Percentiles rank a stretch among this genome's conserved stretches.
Conservation (phyloP, 805 yeast species). For the Saccharomycopsis sp. region DNA sequence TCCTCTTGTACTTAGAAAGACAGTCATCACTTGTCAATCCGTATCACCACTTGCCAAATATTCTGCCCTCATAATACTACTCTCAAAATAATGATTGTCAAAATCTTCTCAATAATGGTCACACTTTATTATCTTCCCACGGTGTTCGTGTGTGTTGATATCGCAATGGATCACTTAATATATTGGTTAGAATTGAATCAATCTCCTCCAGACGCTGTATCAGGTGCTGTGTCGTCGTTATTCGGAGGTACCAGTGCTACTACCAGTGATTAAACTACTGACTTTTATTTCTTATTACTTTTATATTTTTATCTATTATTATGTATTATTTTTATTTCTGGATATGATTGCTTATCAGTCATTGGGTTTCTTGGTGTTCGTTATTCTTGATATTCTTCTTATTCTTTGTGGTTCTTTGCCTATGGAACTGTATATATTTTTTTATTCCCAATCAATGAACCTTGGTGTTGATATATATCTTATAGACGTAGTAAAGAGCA, state of each 20-base stretch:
- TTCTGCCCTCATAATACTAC: not conserved
- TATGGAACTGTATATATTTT: not conserved
- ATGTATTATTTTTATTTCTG: not conserved
- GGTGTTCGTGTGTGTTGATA: constrained; percentile 8
- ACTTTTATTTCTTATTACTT: not conserved
- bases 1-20: too few relatives aligned
- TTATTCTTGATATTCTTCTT: too few relatives aligned
- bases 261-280: not conserved
- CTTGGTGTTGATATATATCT: too few relatives aligned
- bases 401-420: not conserved
- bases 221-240: not conserved
- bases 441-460: not conserved
- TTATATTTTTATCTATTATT: too few relatives aligned
- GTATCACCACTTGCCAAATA: too few relatives aligned
- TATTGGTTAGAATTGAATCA: constrained; percentile 19
- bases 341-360: not conserved
- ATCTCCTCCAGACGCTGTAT: not conserved
- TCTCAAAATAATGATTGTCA: not conserved
- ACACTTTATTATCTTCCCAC: not conserved
- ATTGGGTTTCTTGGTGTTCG: not conserved
- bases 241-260: not conserved
- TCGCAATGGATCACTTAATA: constrained; percentile 21
- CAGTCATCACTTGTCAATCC: not conserved
- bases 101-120: not conserved
- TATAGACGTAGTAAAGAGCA: too few relatives aligned